phyloP scores from a whole-genome alignment of 1,139 yeast genomes.

The Saccharomyces hybrid region DNA sequence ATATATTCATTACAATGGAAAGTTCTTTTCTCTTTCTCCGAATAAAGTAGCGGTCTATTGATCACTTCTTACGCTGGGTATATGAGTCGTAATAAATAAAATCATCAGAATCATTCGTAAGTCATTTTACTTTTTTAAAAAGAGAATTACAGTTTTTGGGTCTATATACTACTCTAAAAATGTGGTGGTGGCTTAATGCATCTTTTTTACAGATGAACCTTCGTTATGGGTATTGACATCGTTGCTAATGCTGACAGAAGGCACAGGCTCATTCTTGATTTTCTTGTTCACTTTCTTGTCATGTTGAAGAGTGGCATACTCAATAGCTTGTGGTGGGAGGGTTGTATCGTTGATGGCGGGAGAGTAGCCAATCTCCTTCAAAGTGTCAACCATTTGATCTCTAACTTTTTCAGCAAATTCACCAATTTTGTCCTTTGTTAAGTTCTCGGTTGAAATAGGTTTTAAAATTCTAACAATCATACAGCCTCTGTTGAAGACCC shows the following conservation, averaged over 20 bases:
- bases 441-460: conserved; percentile 52
- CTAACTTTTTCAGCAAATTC: conserved; percentile 40
- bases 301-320: conserved; percentile 4
- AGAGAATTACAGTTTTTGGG: neutral
- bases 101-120: neutral
- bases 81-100: neutral
- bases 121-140: neutral
- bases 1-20: neutral
- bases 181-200: neutral
- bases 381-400: conserved; percentile 36
- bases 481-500: conserved; percentile 57
- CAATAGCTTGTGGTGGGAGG: conserved; percentile 24
- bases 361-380: conserved; percentile 40
- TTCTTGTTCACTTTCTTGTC: neutral
- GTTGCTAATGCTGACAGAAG: neutral
- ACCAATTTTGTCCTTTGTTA: conserved; percentile 56
- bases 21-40: neutral
- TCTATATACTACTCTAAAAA: neutral
- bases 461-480: conserved; percentile 61
- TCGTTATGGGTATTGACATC: neutral
- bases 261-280: neutral
- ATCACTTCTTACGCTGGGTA: neutral
- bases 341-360: conserved; percentile 26
- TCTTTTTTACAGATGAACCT: neutral
- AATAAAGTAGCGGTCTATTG: neutral